Base-by-base conservation (phyloP, 1,284 basidiomycete species). In the Apiotrichum akiyoshidainum region DNA sequence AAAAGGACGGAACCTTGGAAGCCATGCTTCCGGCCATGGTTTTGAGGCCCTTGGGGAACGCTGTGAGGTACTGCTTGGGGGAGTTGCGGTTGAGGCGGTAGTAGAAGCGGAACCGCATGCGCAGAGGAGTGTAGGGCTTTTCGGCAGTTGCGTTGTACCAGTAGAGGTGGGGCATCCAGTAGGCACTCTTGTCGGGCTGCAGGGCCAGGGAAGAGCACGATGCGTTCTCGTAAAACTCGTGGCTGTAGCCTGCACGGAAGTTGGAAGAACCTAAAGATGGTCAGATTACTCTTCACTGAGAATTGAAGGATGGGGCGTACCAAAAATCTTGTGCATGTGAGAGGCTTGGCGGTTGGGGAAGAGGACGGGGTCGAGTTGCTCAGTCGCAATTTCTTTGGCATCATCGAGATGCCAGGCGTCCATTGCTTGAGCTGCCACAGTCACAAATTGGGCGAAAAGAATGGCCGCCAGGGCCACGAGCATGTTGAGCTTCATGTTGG, bases 91-190 rank as follows among this genome's bases (percentile, higher is more conserved):
- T 41, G 39, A 64, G 49, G 49, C 37, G 37, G 37, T 59, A 59
- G 54, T 64, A 64, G 48, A 61, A 61, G 31, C 59, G 50, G 26
- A 41, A 26, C 6, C 17, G 10, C 37, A 37, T 49, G 50, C 3
- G n/a, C 49, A 65, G 56, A 8, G 64, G 54, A 14, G 47, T 55
- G 51, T 58, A 65, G 13, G 51, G 52, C 13, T 50, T 62, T 33
- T 17, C 14, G n/a, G 51, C 46, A 2, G 33, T 62, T 19, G 14
- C 11, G 6, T 48, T 56, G 17, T 60, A 39, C 58, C 60, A 58
- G 48, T 60, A 61, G 34, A 65, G 47, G 48, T 56, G 35, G 42
- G 59, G 60, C 55, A 62, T 56, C 60, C 64, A 65, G 48, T 65
- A 65, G 37, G 55, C 57, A 7, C 57, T 59, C 52, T 61, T 65